phyloP scores from a whole-genome alignment of 164 flowering plant species.

The Tetrastigma voinierianum region DNA sequence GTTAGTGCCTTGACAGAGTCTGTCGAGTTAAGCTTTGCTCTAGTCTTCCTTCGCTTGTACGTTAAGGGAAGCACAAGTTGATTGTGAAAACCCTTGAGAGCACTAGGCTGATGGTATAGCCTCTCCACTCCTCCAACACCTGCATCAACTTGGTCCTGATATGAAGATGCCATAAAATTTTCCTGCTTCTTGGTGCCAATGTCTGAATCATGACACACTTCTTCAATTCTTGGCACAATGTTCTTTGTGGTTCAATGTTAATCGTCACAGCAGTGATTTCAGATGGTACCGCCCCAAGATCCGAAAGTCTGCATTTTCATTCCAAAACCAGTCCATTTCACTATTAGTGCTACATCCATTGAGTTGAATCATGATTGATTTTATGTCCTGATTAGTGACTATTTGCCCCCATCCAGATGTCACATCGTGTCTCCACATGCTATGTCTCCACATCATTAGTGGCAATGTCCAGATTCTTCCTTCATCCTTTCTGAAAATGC shows the following conservation, averaged over 20 bases:
- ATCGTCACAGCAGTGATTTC: no score
- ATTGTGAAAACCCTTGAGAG: conserved; percentile 16
- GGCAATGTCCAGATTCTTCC: no score
- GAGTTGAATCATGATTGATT: no score
- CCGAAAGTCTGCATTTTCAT: no score
- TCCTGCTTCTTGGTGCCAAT: conserved; percentile 15
- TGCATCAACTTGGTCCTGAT: conserved; percentile 18
- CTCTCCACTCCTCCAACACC: conserved; percentile 4
- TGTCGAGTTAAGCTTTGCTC: conserved; percentile 14
- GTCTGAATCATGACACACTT: conserved; percentile 12
- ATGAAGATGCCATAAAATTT: conserved; percentile 10
- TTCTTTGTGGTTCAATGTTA: conserved; percentile 10
- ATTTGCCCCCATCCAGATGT: no score
- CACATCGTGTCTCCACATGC: no score
- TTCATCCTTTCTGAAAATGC: conserved; percentile 15
- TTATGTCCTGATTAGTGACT: no score
- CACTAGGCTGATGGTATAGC: conserved; percentile 6
- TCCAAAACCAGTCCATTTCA: no score
- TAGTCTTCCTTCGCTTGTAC: conserved; percentile 32
- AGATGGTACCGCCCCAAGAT: no score
- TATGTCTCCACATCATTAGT: no score
- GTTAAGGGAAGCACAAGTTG: conserved; percentile 25
- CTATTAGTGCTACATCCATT: no score
- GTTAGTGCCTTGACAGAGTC: conserved; percentile 13
- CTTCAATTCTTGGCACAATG: conserved; percentile 15